Evolutionary conservation across 2,329 filamentous ascomycete species (phyloP), one percentile per base, ranked within the genome.

Genomic region (Aurifilum marmelostoma): DNA sequence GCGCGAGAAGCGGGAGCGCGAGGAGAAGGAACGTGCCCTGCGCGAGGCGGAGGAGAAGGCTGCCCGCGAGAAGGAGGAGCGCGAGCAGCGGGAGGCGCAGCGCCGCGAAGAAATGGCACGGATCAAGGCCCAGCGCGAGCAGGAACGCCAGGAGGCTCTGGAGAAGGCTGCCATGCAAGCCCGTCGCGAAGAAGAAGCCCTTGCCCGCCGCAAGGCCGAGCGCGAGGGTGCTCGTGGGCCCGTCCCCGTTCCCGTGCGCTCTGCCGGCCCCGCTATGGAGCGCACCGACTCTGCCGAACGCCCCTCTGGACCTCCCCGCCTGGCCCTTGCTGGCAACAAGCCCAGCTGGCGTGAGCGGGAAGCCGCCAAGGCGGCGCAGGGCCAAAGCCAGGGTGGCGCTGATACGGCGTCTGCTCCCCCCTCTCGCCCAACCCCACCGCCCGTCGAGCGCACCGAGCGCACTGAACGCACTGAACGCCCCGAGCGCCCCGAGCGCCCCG

Each of bases 41-140:
- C 87, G 86, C 70, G 96, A 98, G 80, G 93, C 96, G 75, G 93
- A 97, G 79, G 95, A 97, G 85, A 90, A 91, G 73, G 86, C 88
- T 71, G 88, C 87, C 65, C 88, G 84, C 68, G 96, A 98, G 81
- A 95, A 93, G 80, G 92, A 97, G 79, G 94, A 97, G 81, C 93
- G 91, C 80, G 88, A 88, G 72, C 85, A 86, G 72, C 89, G 88
- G 63, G 94, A 96, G 65, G 94, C 97, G 79, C 92, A 93, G 81
- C 91, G 89, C 81, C 89, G 90, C 76, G 87, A 89, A 70, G 88
- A 90, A 77, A 82, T 94, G 77, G 87, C 88, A 74, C 91, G 85
- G 74, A 80, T 87, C 79, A 89, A 89, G 82, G 88, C 90, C 75
- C 85, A 90, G 78, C 85, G 88, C 74, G 88, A 89, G 73, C 84